Evolutionary conservation across 805 yeast genomes (phyloP).

Genomic region (Kodamaea fukazawae): DNA sequence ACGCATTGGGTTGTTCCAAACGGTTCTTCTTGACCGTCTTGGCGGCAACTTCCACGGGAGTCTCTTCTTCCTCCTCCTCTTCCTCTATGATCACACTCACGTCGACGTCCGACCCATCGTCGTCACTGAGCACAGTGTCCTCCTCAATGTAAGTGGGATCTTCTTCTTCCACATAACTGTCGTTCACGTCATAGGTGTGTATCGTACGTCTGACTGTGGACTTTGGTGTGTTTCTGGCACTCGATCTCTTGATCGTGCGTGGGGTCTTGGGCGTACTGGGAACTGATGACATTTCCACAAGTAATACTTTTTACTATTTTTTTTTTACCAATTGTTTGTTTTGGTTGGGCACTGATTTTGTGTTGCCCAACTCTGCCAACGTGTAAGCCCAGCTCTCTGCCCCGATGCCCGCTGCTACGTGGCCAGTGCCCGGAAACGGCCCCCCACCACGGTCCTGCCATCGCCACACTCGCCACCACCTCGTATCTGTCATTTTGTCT

Average conservation of each 20-base stretch:
- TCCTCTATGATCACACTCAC: slow-evolving; percentile 13
- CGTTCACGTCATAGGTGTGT: slow-evolving; percentile 21
- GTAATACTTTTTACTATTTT: slow-evolving; percentile 5
- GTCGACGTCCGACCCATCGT: slow-evolving; percentile 12
- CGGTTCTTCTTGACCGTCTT: background rate
- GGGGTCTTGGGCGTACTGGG: slow-evolving; percentile 16
- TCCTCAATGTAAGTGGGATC: slow-evolving; percentile 34
- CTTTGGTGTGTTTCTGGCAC: slow-evolving; percentile 10
- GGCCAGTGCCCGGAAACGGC: too few relatives aligned
- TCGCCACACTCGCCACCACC: too few relatives aligned
- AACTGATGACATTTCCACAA: slow-evolving; percentile 9
- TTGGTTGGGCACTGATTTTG: slow-evolving; percentile 5
- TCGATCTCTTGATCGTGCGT: slow-evolving; percentile 5
- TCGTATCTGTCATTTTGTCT: too few relatives aligned
- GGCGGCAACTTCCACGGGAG: background rate
- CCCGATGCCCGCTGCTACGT: too few relatives aligned
- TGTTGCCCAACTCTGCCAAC: slow-evolving; percentile 1
- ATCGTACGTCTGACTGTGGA: slow-evolving; percentile 17
- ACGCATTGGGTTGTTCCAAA: slow-evolving; percentile 8
- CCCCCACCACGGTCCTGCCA: too few relatives aligned
- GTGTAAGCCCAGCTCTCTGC: too few relatives aligned
- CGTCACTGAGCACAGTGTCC: slow-evolving; percentile 19
- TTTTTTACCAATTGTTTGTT: slow-evolving; percentile 1
- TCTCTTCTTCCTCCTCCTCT: slow-evolving; percentile 14
- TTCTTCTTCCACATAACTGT: slow-evolving; percentile 36